Evolutionary conservation across 371 early-diverging fungal genomes (phyloP), one percentile per base, ranked within the genome.

Genomic region (Coemansia linderi): DNA sequence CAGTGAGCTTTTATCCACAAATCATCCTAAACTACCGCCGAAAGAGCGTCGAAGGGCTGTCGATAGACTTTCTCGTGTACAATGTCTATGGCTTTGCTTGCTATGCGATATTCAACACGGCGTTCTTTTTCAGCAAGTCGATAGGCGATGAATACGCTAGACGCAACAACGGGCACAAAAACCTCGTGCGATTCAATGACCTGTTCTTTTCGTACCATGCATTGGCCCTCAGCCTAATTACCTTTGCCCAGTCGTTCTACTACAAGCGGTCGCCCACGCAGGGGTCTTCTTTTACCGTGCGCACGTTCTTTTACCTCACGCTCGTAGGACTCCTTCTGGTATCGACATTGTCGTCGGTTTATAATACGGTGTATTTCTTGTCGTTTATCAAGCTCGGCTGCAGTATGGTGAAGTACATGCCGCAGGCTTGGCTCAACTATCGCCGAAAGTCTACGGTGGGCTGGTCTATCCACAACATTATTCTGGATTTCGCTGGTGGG

Each of bases 401-500:
- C 61, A 89, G 88, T 52, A 75, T 95, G 46, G 79, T 94, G 73
- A 97, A 96, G 75, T 97, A 97, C 75, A 71, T 90, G 4, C 98
- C 98, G 22, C 96, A 96, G 83, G 91, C 83, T 1, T 91, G 85
- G 81, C 65, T 93, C 58, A 96, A 97, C 64, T 91, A 80, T 65
- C 59, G 70, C 31, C 84, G 91, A 19, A 84, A 91, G 76, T 94
- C 94, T 1, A 97, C 98, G 0, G 84, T 85, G 4, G 98, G 98
- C 0, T 97, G 97, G 97, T 90, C 91, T 59, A 94, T 96, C 39
- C 87, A 90, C 60, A 96, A 94, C 67, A 93, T 95, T 61, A 70
- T 97, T 12, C 81, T 96, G 63, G 98, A 97, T 75, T 89, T 93
- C 43, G 90, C 92, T 1, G 98, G 98, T 41, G 98, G 98, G 1